These are phyloP conservation scores for Kluyveromyces sp. DNA, from an alignment of 1,139 yeast genomes.

Conservation along the genomic window DNA sequence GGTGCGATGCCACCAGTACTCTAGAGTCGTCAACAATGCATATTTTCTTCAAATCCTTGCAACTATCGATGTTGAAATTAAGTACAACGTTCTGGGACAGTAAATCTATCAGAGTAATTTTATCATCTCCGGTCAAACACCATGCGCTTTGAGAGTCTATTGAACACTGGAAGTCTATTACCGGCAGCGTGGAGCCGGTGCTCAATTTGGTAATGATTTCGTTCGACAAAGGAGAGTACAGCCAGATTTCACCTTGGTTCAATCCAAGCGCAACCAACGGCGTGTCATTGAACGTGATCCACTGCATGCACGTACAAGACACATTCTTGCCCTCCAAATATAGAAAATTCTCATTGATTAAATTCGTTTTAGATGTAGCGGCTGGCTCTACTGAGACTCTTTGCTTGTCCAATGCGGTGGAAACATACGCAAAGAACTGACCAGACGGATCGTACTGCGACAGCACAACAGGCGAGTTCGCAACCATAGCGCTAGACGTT, in stretches of 20 bases:
- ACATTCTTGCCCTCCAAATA: slow-evolving; percentile 47
- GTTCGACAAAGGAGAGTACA: slow-evolving; percentile 64
- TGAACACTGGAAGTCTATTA: slow-evolving; percentile 48
- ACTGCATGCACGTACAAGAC: slow-evolving; percentile 46
- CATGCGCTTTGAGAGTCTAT: slow-evolving; percentile 42
- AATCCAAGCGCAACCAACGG: slow-evolving; percentile 56
- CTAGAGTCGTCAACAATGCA: slow-evolving; percentile 16
- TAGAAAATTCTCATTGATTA: slow-evolving; percentile 24
- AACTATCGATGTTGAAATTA: slow-evolving; percentile 38
- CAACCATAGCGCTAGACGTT: slow-evolving; percentile 8
- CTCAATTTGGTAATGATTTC: slow-evolving; percentile 46
- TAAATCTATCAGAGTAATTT: slow-evolving; percentile 59
- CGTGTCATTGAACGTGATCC: slow-evolving; percentile 40
- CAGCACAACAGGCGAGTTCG: slow-evolving; percentile 22
- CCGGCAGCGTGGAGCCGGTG: slow-evolving; percentile 45
- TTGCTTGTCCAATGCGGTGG: slow-evolving; percentile 68
- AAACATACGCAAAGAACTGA: slow-evolving; percentile 56
- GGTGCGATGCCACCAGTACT: slow-evolving; percentile 57
- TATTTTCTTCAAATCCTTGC: slow-evolving; percentile 21
- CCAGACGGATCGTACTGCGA: slow-evolving; percentile 41
- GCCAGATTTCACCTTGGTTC: slow-evolving; percentile 54
- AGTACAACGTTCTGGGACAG: slow-evolving; percentile 37
- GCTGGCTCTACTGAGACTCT: slow-evolving; percentile 60
- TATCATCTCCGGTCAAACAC: slow-evolving; percentile 60
- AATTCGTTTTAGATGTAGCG: slow-evolving; percentile 36